Evolutionary conservation across 2,329 filamentous ascomycete species (phyloP).

Genomic region (Phyllosticta capitalensis): DNA sequence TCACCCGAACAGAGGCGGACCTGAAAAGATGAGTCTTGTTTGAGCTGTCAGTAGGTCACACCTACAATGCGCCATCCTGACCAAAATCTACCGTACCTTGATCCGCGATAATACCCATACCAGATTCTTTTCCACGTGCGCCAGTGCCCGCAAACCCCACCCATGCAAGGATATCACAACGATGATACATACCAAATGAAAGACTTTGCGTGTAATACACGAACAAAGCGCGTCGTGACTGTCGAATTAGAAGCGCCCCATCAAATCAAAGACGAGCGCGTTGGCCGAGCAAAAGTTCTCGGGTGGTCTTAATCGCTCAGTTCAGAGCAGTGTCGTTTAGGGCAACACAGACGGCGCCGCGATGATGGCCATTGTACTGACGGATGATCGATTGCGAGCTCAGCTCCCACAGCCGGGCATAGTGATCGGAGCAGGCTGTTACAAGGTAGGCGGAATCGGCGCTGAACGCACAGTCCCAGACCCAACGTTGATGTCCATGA

Average conservation of each 20-base stretch:
- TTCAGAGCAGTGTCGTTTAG: constrained; percentile 60
- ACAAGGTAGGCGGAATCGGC: constrained; percentile 89
- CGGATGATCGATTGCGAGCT: constrained; percentile 79
- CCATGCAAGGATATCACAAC: not conserved
- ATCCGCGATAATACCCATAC: not conserved
- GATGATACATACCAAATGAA: not conserved
- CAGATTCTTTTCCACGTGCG: not conserved
- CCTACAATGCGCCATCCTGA: not conserved
- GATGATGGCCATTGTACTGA: constrained; percentile 91
- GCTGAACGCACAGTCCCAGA: constrained; percentile 94
- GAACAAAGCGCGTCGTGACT: not conserved
- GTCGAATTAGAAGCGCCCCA: not conserved
- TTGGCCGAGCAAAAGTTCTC: not conserved
- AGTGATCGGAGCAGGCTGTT: constrained; percentile 88
- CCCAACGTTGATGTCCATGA: constrained; percentile 87
- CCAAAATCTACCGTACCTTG: not conserved
- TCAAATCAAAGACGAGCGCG: not conserved
- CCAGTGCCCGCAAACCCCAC: not conserved
- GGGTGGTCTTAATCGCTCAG: not conserved
- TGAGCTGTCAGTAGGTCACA: not conserved
- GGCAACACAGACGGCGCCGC: constrained; percentile 84
- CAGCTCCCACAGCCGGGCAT: constrained; percentile 85
- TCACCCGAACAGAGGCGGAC: not conserved
- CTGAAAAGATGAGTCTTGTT: not conserved
- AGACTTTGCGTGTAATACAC: not conserved